phyloP scores from a whole-genome alignment of 169 alveolate genomes.

The Fabrea salina region DNA sequence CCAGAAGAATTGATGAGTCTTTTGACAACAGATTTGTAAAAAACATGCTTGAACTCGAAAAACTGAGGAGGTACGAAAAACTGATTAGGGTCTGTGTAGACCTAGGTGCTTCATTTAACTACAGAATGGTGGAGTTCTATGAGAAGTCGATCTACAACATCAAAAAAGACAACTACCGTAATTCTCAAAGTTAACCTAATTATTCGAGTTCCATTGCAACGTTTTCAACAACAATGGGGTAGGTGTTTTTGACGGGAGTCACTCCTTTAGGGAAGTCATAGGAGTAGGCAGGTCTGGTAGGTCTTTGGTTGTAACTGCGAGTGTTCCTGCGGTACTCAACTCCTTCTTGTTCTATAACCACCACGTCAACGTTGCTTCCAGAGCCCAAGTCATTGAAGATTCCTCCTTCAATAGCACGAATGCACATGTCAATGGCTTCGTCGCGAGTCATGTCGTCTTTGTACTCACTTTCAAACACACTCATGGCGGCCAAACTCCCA shows the following conservation, averaged over 20 bases:
- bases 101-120: too few relatives aligned
- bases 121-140: too few relatives aligned
- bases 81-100: too few relatives aligned
- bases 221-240: neutral
- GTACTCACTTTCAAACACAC: constrained; percentile 92
- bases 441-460: constrained; percentile 89
- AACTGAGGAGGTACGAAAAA: too few relatives aligned
- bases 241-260: constrained; percentile 18
- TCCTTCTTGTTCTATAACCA: constrained; percentile 86
- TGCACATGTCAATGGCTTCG: constrained; percentile 90
- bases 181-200: too few relatives aligned
- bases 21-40: too few relatives aligned
- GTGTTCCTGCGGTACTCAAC: constrained; percentile 78
- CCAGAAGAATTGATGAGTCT: too few relatives aligned
- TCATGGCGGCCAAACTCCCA: constrained; percentile 97
- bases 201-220: constrained; percentile 2
- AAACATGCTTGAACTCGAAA: too few relatives aligned
- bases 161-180: too few relatives aligned
- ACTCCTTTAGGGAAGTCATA: constrained; percentile 48
- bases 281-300: constrained; percentile 49
- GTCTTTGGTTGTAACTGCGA: constrained; percentile 65
- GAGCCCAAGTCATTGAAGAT: constrained; percentile 95
- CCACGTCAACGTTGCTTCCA: constrained; percentile 95
- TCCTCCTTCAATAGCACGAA: constrained; percentile 95
- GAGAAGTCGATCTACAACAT: too few relatives aligned